Evolutionary conservation across 805 yeast species (phyloP).

Genomic region (Wickerhamiella musiphila): DNA sequence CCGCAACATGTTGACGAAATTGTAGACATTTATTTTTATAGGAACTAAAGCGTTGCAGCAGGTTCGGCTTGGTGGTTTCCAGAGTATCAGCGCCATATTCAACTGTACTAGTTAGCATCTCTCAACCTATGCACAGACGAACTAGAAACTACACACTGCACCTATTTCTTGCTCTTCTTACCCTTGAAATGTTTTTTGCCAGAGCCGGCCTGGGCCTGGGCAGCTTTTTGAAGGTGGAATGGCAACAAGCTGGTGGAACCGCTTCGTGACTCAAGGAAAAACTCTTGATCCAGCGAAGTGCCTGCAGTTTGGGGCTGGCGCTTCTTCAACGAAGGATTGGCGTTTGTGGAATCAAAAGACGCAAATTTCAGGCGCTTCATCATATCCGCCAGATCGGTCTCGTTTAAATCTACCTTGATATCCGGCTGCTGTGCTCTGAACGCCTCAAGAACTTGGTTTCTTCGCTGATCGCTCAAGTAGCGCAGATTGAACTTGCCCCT

Average conservation of each 20-base stretch:
- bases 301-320: constrained; percentile 39
- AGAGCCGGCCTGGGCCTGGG: constrained; percentile 16
- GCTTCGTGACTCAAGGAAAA: constrained; percentile 51
- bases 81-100: too few species aligned
- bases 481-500: constrained; percentile 50
- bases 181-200: constrained; percentile 57
- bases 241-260: constrained; percentile 52
- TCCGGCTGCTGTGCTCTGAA: constrained; percentile 26
- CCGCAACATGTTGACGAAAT: too few species aligned
- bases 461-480: constrained; percentile 54
- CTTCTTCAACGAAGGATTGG: constrained; percentile 30
- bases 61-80: too few species aligned
- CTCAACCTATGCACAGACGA: too few species aligned
- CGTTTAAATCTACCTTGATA: constrained; percentile 33
- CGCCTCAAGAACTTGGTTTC: constrained; percentile 44
- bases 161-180: constrained; percentile 31
- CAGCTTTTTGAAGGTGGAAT: constrained; percentile 41
- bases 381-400: constrained; percentile 51
- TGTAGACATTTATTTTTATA: too few species aligned
- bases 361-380: constrained; percentile 61
- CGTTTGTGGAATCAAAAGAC: constrained; percentile 31
- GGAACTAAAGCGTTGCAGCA: too few species aligned
- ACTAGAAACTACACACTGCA: too few species aligned
- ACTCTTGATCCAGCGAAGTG: constrained; percentile 70
- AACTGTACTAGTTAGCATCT: too few species aligned